Evolutionary conservation across 345 rosid species (phyloP).

Genomic region (Hibiscus trionum): DNA sequence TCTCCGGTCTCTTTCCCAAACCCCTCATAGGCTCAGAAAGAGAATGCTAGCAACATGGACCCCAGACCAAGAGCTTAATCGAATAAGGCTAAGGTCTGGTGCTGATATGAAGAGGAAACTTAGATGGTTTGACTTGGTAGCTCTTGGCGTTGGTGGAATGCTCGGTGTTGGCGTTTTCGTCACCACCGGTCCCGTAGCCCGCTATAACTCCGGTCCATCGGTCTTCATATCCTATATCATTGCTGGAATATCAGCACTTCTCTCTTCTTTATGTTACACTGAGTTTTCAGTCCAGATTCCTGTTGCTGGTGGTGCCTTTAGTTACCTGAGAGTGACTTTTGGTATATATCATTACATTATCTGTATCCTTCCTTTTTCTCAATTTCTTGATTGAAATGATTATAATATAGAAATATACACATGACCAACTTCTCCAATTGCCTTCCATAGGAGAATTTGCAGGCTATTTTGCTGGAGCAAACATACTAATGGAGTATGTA

Average conservation of each 20-base stretch:
- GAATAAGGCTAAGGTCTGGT: conserved; percentile 76
- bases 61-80: conserved; percentile 77
- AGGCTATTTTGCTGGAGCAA: conserved; percentile 85
- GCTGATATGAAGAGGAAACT: conserved; percentile 94
- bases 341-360: conserved; percentile 33
- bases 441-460: conserved; percentile 63
- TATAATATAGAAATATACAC: not conserved
- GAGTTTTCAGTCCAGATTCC: conserved; percentile 96
- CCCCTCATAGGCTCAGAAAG: conserved; percentile 71
- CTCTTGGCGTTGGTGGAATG: conserved; percentile 94
- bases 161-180: conserved; percentile 92
- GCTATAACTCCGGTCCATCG: conserved; percentile 56
- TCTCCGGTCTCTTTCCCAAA: conserved; percentile 62
- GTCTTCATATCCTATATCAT: conserved; percentile 76
- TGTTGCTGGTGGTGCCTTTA: conserved; percentile 93
- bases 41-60: conserved; percentile 96
- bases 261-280: conserved; percentile 82
- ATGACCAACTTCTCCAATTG: conserved; percentile 5
- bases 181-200: conserved; percentile 80
- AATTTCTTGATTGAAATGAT: conserved; percentile 4
- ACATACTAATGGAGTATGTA: conserved; percentile 85
- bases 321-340: conserved; percentile 84
- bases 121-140: conserved; percentile 65
- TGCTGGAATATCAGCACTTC: conserved; percentile 78
- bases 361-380: not conserved